A percentile compares a stretch with the other conserved stretches of the same genome.
phyloP scores from a whole-genome alignment of 345 rosid species.

The Camelina hispida region DNA sequence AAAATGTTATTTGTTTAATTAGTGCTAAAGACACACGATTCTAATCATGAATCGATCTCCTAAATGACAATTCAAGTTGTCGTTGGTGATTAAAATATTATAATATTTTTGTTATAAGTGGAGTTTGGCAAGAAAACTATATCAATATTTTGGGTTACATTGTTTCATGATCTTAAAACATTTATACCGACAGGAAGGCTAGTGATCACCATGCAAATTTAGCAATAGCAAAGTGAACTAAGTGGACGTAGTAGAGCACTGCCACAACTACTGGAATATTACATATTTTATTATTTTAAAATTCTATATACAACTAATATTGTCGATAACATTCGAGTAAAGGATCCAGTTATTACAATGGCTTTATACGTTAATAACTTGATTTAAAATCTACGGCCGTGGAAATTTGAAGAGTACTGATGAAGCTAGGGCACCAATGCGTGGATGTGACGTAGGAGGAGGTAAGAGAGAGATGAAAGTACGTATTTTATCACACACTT shows the following conservation, averaged over 20 bases:
- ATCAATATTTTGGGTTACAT: conserved; percentile 24
- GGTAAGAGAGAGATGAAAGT: conserved; percentile 17
- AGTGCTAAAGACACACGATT: conserved; percentile 24
- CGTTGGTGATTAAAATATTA: conserved; percentile 17
- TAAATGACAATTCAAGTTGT: conserved; percentile 33
- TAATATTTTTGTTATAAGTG: conserved; percentile 24
- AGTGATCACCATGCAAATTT: background rate
- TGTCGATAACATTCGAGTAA: background rate
- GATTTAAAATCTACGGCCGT: conserved; percentile 12
- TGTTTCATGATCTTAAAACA: conserved; percentile 19
- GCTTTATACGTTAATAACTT: background rate
- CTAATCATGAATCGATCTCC: conserved; percentile 16
- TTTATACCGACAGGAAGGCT: conserved; percentile 10
- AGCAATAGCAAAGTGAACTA: conserved; percentile 9
- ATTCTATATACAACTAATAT: background rate
- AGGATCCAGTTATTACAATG: background rate
- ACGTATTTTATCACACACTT: conserved; percentile 35
- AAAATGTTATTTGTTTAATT: background rate
- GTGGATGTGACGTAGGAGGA: conserved; percentile 40
- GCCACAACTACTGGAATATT: background rate
- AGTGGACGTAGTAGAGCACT: background rate
- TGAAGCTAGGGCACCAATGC: conserved; percentile 37
- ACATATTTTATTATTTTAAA: background rate
- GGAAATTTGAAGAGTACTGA: background rate
- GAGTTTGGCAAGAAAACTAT: conserved; percentile 33